Evolutionary conservation across 768 basidiomycete genomes (phyloP).

Genomic region (Psilocybe subaeruginosa): DNA sequence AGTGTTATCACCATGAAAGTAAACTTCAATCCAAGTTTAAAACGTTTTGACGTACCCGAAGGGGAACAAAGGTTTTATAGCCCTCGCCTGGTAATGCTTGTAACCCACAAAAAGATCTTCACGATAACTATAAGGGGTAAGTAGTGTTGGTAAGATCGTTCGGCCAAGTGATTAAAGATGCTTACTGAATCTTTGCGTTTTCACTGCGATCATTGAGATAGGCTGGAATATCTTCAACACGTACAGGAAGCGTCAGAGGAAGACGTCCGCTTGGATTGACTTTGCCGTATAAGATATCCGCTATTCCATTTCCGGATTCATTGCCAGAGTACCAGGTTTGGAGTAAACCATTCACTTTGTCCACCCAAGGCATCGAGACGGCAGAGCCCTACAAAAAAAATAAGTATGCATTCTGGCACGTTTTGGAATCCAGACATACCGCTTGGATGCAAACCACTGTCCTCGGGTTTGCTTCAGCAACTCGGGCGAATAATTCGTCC

Average conservation of each 20-base stretch:
- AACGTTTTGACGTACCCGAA: conserved; percentile 53
- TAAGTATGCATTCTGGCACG: not conserved
- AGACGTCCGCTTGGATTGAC: conserved; percentile 65
- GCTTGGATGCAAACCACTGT: conserved; percentile 66
- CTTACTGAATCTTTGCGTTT: conserved; percentile 53
- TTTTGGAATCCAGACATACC: conserved; percentile 36
- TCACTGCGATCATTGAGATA: conserved; percentile 61
- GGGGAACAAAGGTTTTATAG: conserved; percentile 60
- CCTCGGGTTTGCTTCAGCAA: conserved; percentile 58
- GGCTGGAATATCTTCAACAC: conserved; percentile 65
- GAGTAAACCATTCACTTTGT: conserved; percentile 53
- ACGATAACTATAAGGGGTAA: conserved; percentile 39
- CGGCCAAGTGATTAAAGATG: not conserved
- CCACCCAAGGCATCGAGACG: conserved; percentile 75
- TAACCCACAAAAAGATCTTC: conserved; percentile 74
- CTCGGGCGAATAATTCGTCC: conserved; percentile 56
- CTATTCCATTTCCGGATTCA: conserved; percentile 65
- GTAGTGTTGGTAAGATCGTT: not conserved
- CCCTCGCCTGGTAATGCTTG: conserved; percentile 62
- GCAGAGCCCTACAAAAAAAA: conserved; percentile 56
- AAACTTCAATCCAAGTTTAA: not conserved
- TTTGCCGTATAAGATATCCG: conserved; percentile 64
- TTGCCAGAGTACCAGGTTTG: conserved; percentile 73
- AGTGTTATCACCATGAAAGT: conserved; percentile 1
- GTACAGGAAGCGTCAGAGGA: conserved; percentile 61